Base-by-base conservation (phyloP, 2,329 filamentous ascomycete species). In the Stylonectria norvegica region DNA sequence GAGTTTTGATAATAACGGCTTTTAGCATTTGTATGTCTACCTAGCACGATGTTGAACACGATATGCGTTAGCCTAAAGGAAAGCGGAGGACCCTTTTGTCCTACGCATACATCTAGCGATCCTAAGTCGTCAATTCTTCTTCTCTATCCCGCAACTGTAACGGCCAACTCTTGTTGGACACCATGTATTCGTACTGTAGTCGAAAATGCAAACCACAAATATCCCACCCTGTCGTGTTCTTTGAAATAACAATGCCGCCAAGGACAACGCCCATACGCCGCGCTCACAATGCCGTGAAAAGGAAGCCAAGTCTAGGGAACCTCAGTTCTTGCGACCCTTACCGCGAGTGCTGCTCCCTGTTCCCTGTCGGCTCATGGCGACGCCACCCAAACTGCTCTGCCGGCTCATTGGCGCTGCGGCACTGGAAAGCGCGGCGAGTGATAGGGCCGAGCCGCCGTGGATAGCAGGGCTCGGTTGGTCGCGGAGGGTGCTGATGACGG, bases 321-420 rank as follows among this genome's bases (percentile, higher is more conserved):
- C 42, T 55, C 36, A 64, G 36, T 56, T 60, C 53, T 66, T 65
- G 36, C 67, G 62, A 36, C 64, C 58, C 55, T 69, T 70, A 34
- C 74, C 75, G 36, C 75, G 67, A 16, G 69, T 70, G 47, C 73
- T 77, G 31, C 70, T 67, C 17, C 67, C 64, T 35, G 70, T 74
- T 20, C 72, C 72, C 53, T 75, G 71, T 16, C 77, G 67, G 48
- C 75, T 79, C 76, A 79, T 79, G 10, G 73, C 66, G 20, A 71
- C 71, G 29, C 76, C 77, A 17, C 75, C 74, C 4, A 72, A 63
- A 38, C 74, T 78, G 60, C 72, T 78, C 57, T 75, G 73, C 25
- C 74, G 71, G 52, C 75, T 78, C 72, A 78, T 78, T 1, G 75
- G 69, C 11, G 65, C 65, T 0, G 67, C 69, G 0, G 64, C 64